phyloP scores from a whole-genome alignment of 2,329 filamentous ascomycete species.

The Colletotrichum costaricense region DNA sequence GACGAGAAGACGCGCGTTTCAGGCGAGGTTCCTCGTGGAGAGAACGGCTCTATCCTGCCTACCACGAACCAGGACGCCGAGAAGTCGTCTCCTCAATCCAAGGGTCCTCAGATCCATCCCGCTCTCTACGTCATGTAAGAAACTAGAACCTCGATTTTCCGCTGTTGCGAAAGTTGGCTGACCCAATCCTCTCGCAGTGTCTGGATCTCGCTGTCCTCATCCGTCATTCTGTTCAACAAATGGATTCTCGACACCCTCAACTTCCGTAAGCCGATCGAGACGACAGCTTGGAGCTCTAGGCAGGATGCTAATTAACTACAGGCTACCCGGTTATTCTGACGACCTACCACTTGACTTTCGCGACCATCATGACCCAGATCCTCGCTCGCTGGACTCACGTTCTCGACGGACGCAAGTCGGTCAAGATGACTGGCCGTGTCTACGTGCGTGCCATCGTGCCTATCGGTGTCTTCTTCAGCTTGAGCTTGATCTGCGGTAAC shows the following conservation, averaged over 20 bases:
- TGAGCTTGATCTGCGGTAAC: constrained; percentile 97
- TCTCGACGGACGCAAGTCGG: constrained; percentile 93
- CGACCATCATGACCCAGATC: constrained; percentile 93
- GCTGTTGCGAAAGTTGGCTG: constrained; percentile 16
- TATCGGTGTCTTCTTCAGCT: constrained; percentile 94
- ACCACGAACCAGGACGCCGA: constrained; percentile 82
- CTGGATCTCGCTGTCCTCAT: constrained; percentile 94
- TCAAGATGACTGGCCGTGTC: constrained; percentile 96
- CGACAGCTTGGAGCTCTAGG: not conserved
- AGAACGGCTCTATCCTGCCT: constrained; percentile 75
- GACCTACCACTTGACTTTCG: constrained; percentile 95
- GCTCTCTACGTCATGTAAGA: constrained; percentile 84
- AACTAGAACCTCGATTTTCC: not conserved
- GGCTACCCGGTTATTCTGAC: constrained; percentile 85
- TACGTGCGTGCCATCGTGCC: constrained; percentile 95
- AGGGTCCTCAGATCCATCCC: constrained; percentile 74
- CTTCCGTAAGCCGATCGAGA: constrained; percentile 66
- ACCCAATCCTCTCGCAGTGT: constrained; percentile 64
- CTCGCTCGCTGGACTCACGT: constrained; percentile 89
- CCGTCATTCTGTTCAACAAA: constrained; percentile 99
- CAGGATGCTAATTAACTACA: constrained; percentile 60
- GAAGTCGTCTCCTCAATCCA: constrained; percentile 72
- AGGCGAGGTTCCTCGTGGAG: constrained; percentile 75
- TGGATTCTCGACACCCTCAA: constrained; percentile 89
- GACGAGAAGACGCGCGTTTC: constrained; percentile 89